A percentile compares a stretch with the other conserved stretches of the same genome.
phyloP scores from a whole-genome alignment of 116 monocot genomes.

The Zostera marina region DNA sequence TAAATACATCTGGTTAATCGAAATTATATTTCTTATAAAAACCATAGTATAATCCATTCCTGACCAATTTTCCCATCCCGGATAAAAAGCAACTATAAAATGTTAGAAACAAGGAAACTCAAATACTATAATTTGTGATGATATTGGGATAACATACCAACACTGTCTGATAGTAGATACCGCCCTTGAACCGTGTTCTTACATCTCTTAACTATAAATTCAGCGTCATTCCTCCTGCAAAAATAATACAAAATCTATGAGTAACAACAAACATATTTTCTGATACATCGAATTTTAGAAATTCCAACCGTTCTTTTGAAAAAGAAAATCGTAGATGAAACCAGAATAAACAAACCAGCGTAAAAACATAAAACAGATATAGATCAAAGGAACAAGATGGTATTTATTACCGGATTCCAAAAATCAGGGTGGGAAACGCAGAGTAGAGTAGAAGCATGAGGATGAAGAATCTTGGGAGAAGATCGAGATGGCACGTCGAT shows the following conservation, averaged over 20 bases:
- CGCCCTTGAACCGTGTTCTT: slow-evolving; percentile 80
- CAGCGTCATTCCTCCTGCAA: slow-evolving; percentile 39
- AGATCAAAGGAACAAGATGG: not conserved
- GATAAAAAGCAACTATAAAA: too few species aligned
- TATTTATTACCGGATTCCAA: not conserved
- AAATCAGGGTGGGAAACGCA: not conserved
- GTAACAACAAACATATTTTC: not conserved
- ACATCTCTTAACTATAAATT: slow-evolving; percentile 25
- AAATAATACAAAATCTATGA: not conserved
- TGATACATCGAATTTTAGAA: too few species aligned
- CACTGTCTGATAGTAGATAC: slow-evolving; percentile 62
- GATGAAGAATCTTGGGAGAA: too few species aligned
- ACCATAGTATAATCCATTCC: too few species aligned
- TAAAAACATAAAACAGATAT: not conserved
- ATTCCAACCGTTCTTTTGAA: not conserved
- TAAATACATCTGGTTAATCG: too few species aligned
- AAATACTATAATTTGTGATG: too few species aligned
- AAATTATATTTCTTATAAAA: too few species aligned
- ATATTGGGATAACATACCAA: slow-evolving; percentile 24
- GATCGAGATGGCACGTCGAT: too few species aligned
- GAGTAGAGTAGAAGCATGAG: not conserved
- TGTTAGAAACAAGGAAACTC: too few species aligned
- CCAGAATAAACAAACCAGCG: not conserved
- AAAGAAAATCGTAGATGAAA: not conserved
- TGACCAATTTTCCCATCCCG: too few species aligned